Conservation (phyloP, 495 filamentous ascomycete genomes). For the Penicillium malachiteum region DNA sequence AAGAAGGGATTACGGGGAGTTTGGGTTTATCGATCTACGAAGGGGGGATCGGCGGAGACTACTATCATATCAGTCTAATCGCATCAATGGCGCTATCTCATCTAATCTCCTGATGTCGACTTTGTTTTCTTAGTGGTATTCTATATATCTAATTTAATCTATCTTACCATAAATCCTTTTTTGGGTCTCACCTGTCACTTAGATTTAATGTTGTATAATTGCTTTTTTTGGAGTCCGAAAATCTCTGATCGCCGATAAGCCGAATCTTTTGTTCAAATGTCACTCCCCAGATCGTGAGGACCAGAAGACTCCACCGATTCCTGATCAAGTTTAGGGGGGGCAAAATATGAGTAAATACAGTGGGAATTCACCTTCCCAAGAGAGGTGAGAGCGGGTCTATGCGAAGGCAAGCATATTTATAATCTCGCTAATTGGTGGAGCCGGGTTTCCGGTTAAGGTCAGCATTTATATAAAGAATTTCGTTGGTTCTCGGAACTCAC, state of each 20-base stretch:
- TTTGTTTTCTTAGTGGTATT: too few species aligned
- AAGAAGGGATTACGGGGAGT: slow-evolving; percentile 19
- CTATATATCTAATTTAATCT: too few species aligned
- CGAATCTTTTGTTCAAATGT: slow-evolving; percentile 3
- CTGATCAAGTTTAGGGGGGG: slow-evolving; percentile 29
- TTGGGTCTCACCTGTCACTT: slow-evolving; percentile 3
- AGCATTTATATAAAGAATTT: slow-evolving; percentile 23
- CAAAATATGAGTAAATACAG: slow-evolving; percentile 7
- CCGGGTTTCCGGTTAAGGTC: slow-evolving; percentile 10
- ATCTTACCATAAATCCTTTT: background rate
- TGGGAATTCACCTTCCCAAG: slow-evolving; percentile 31
- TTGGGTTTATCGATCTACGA: slow-evolving; percentile 35
- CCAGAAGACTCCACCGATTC: slow-evolving; percentile 30
- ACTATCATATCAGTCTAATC: slow-evolving; percentile 34
- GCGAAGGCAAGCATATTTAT: slow-evolving; percentile 34
- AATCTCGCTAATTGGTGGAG: slow-evolving; percentile 20
- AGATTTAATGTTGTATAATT: slow-evolving; percentile 9
- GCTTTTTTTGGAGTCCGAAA: slow-evolving; percentile 1
- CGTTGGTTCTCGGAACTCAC: slow-evolving; percentile 25
- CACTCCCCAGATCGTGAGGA: slow-evolving; percentile 35
- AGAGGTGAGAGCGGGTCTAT: slow-evolving; percentile 17
- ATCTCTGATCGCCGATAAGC: slow-evolving; percentile 9
- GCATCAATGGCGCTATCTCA: slow-evolving; percentile 20
- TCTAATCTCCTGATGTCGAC: slow-evolving; percentile 18
- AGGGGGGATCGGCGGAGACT: slow-evolving; percentile 29